These are phyloP conservation scores for Madurella fahalii DNA, from an alignment of 2,329 filamentous ascomycete species.

Conservation along the genomic window DNA sequence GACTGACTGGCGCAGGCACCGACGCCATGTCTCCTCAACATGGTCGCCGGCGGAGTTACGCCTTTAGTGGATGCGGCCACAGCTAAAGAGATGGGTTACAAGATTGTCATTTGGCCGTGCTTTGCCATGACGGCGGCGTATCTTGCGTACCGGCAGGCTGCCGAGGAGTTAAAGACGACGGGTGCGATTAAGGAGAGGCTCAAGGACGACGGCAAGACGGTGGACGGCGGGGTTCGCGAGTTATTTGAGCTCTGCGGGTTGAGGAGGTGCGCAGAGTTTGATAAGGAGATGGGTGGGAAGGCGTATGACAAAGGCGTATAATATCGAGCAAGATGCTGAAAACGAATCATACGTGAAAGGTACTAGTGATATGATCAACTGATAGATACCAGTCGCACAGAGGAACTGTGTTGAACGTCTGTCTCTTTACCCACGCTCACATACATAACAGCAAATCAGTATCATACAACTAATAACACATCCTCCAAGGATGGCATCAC, in stretches of 20 bases:
- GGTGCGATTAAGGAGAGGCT: constrained; percentile 30
- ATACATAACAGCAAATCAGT: background rate
- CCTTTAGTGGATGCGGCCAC: constrained; percentile 28
- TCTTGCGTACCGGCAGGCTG: constrained; percentile 30
- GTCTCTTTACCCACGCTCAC: too few species aligned
- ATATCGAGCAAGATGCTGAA: background rate
- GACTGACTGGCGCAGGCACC: constrained; percentile 15
- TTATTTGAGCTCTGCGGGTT: constrained; percentile 32
- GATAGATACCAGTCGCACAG: too few species aligned
- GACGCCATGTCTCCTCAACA: constrained; percentile 32
- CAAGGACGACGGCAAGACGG: constrained; percentile 23
- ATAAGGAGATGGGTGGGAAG: constrained; percentile 29
- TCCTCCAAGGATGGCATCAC: too few species aligned
- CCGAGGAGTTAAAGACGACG: constrained; percentile 30
- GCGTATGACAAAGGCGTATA: constrained; percentile 29
- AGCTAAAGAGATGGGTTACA: constrained; percentile 30
- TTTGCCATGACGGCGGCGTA: constrained; percentile 31
- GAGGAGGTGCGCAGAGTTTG: constrained; percentile 29
- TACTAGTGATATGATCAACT: too few species aligned
- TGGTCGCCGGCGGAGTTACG: constrained; percentile 33
- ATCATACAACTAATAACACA: background rate
- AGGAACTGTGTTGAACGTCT: too few species aligned
- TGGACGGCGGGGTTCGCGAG: constrained; percentile 29
- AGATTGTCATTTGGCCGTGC: constrained; percentile 33
- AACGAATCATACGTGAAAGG: too few species aligned